Base-by-base conservation (phyloP, 139 green algal species). In the Pleodorina starrii region DNA sequence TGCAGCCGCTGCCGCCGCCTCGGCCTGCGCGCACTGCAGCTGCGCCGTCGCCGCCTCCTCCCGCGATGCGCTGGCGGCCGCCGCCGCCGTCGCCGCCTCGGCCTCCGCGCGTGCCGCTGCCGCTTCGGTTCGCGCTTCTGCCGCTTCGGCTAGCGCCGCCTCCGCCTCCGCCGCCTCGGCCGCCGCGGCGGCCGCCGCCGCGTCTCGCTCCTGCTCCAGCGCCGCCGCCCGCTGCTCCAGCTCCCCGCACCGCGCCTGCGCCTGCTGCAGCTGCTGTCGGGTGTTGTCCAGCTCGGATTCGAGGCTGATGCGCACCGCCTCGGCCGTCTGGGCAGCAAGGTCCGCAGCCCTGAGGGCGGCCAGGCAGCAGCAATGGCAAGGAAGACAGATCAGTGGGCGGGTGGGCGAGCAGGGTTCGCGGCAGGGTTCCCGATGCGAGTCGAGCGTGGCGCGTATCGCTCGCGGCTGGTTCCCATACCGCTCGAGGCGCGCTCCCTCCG, bases 291-390 rank as follows among this genome's bases (percentile, higher is more conserved):
- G 60, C 81, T 87, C 81, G 1, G 60, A 44, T n/a, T 87, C 81
- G 14, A 87, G 81, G 43, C 81, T 87, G 29, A 35, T 40, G 60
- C 81, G 81, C 7, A 87, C n/a, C 1, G 60, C 81, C 60, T 87
- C 81, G 2, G 43, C 42, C 4, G 81, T 87, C 43, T 78, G 60
- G 6, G 59, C 14, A 0, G 81, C 60, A 27, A 87, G 81, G n/a
- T 87, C 81, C n/a, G 60, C 42, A 16, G 81, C 42, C 11, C 81
- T 87, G 38, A 17, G 51, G 14, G 51, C 14, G 17, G 51, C 14
- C 51, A 17, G 51, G 60, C 60, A n/a, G n/a, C n/a, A n/a, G n/a
- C n/a, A n/a, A n/a, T n/a, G n/a, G n/a, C n/a, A n/a, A n/a, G n/a
- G n/a, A n/a, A n/a, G n/a, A n/a, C n/a, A n/a, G n/a, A n/a, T n/a